Conservation (phyloP, 1,284 basidiomycete species). For the Apiotrichum laibachii region DNA sequence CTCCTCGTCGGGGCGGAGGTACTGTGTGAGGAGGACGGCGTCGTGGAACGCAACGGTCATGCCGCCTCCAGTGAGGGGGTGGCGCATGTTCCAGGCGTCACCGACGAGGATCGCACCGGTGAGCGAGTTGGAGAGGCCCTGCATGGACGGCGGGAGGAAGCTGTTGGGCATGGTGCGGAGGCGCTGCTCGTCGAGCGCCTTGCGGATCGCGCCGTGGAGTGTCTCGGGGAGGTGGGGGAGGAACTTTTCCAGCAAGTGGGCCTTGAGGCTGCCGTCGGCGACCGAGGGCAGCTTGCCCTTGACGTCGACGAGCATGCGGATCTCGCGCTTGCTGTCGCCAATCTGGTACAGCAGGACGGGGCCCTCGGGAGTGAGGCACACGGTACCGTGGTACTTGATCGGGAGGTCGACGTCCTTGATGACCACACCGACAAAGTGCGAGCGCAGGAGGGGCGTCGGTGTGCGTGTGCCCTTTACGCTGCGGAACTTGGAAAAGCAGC, state of each 20-base stretch:
- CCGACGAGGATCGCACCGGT: constrained; percentile 80
- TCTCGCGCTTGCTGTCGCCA: constrained; percentile 61
- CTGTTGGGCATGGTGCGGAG: constrained; percentile 93
- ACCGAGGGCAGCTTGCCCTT: constrained; percentile 80
- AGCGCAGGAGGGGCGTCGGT: constrained; percentile 60
- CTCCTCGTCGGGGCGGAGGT: constrained; percentile 55
- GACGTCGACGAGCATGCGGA: constrained; percentile 89
- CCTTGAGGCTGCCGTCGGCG: constrained; percentile 61
- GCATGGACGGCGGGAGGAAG: constrained; percentile 81
- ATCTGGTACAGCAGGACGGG: constrained; percentile 90
- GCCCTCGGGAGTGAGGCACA: constrained; percentile 69
- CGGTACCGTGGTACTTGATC: constrained; percentile 81
- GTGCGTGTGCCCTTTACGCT: constrained; percentile 32
- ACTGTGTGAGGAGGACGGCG: constrained; percentile 67
- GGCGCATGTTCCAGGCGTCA: constrained; percentile 99
- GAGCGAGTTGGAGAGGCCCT: constrained; percentile 60
- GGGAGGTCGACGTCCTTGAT: constrained; percentile 73
- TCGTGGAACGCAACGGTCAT: constrained; percentile 93
- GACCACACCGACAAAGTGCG: constrained; percentile 78
- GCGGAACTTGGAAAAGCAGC: constrained; percentile 87
- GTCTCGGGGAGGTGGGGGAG: constrained; percentile 73
- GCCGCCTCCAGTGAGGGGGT: constrained; percentile 93
- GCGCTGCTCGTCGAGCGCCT: constrained; percentile 66
- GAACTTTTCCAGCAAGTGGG: constrained; percentile 68
- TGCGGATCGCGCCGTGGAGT: constrained; percentile 63